These are phyloP conservation scores for Kwoniella bestiolae DNA, from an alignment of 768 basidiomycete genomes.

Conservation along the genomic window DNA sequence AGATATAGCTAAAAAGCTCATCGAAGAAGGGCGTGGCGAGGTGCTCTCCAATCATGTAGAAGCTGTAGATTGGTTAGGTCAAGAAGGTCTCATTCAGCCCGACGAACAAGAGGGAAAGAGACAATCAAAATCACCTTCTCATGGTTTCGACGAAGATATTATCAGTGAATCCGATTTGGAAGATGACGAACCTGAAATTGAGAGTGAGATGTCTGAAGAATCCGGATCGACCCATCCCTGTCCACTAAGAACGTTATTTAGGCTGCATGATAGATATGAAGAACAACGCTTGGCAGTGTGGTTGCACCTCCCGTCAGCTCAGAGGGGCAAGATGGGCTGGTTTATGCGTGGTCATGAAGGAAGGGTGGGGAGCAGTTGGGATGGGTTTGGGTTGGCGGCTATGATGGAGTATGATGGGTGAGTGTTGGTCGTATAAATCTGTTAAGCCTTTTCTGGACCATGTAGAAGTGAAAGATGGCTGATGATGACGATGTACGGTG, in stretches of 20 bases:
- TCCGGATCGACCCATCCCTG: slow-evolving; percentile 23
- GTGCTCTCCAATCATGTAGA: slow-evolving; percentile 17
- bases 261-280: slow-evolving; percentile 48
- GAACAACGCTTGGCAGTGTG: slow-evolving; percentile 48
- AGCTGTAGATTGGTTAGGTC: slow-evolving; percentile 27
- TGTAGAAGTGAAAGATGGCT: too few relatives aligned
- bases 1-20: not conserved
- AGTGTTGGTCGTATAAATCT: too few relatives aligned
- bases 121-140: slow-evolving; percentile 1
- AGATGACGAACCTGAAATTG: not conserved
- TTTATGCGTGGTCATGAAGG: slow-evolving; percentile 44
- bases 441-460: too few relatives aligned
- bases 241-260: slow-evolving; percentile 40
- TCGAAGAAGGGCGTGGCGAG: slow-evolving; percentile 13
- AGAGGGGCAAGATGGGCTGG: slow-evolving; percentile 34
- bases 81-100: not conserved
- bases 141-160: too few relatives aligned
- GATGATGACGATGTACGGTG: too few relatives aligned
- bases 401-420: slow-evolving; percentile 40
- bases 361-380: slow-evolving; percentile 39
- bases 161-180: not conserved
- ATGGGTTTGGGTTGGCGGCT: slow-evolving; percentile 36
- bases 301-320: slow-evolving; percentile 26
- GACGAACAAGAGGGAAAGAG: not conserved
- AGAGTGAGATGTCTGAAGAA: slow-evolving; percentile 9